Evolutionary conservation across 1,284 basidiomycete species (phyloP), one percentile per base, ranked within the genome.

Genomic region (Grifola frondosa): DNA sequence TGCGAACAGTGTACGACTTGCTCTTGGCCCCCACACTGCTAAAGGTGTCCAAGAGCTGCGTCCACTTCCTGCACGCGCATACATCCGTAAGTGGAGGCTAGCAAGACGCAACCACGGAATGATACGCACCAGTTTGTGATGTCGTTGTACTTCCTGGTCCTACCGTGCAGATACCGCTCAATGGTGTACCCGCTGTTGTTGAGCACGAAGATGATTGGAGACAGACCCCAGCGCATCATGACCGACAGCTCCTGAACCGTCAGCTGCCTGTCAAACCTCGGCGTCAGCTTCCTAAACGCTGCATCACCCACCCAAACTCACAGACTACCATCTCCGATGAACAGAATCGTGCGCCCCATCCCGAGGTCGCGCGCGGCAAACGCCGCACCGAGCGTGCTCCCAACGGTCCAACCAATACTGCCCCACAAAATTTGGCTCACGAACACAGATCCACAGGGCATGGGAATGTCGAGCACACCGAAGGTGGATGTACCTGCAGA

Each of bases 111-210:
- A n/a, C 22, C 13, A 17, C 28, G 5, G 8, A 12, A 28, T 13
- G 15, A 19, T 12, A 48, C 63, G 39, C 19, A 60, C 85, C 86
- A 88, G 58, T 85, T 74, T 6, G 71, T 67, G 47, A 89, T 78
- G 58, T 89, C 80, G 54, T 88, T 89, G 59, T 89, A 89, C 64
- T 81, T 78, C 46, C 75, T 66, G 16, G 70, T 52, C 57, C 73
- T 74, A 16, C 84, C 89, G 60, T 91, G 84, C 50, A 92, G 77
- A 58, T 78, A 80, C 16, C 88, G 77, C 70, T 97, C 93, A 49
- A 96, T 93, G 31, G 85, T 84, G 64, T 93, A 94, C 0, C 94
- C 94, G 40, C 81, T 80, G 67, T 97, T 95, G 73, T 94, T 93
- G 44, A 97, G 71, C 12, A 97, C 73, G 63, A 93, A 91, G 39